Evolutionary conservation across 441 rosid genomes (phyloP), one percentile per base, ranked within the genome.

Genomic region (Macaranga tanarius): DNA sequence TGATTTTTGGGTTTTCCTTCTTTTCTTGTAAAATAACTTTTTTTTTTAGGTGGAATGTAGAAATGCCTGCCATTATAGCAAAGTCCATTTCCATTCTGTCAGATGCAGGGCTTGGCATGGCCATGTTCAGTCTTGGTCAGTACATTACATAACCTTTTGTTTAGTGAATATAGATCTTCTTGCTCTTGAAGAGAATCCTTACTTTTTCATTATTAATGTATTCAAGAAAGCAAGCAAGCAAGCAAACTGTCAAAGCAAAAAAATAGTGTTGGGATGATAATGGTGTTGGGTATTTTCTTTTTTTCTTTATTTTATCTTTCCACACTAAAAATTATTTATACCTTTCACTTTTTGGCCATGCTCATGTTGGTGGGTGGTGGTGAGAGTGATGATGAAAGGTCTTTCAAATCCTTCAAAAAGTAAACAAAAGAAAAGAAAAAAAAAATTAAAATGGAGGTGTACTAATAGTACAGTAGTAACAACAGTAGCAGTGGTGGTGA

Each of bases 31-130:
- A 40, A 17, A 8, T 17, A n/a, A 51, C 48, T 69, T 42, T 16
- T 44, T 54, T 11, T 72, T 80, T 73, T 40, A 95, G 99, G 91
- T 95, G 98, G 98, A 73, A 89, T 83, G 80, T 91, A 74, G 75
- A 87, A 82, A 92, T 95, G 99, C 99, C 99, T 60, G 92, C 89
- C 54, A 88, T 95, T 48, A 83, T 95, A 80, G 95, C 94, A 28
- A 87, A 92, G 84, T 95, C 99, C 83, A 95, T 95, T 79, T 90
- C 99, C 74, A 95, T 95, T 69, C 90, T 95, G 86, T 95, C 99
- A 78, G 98, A 95, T 87, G 99, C 99, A 80, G 99, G 99, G 68
- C 95, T 95, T 66, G 99, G 99, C 92, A 92, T 95, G 99, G 99
- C 99, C 72, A 95, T 95, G 99, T 95, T 95, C 88, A 95, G 99